Percentiles rank a stretch among this genome's conserved stretches.
Conservation (phyloP, 1,284 basidiomycete species). For the Takashimella koratensis region DNA sequence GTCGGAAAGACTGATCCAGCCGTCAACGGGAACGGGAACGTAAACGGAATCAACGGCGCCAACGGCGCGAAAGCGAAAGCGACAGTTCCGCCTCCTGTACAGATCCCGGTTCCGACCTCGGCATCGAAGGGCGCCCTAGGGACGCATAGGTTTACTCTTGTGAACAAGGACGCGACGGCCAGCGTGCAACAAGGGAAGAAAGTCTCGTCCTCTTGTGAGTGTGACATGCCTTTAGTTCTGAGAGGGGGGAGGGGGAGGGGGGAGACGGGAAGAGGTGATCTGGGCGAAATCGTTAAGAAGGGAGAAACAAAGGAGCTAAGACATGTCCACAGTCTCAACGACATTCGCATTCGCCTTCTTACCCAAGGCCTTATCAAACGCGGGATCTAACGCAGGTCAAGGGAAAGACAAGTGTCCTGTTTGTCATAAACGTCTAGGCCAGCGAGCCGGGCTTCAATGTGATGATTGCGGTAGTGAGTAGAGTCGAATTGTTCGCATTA, state of each 20-base stretch:
- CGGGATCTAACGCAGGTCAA: too few species aligned
- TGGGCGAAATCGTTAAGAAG: too few species aligned
- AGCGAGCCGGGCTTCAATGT: constrained; percentile 78
- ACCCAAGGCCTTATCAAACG: constrained; percentile 56
- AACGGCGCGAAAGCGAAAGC: constrained; percentile 55
- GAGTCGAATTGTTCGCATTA: constrained; percentile 3
- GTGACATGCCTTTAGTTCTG: constrained; percentile 3
- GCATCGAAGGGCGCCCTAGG: constrained; percentile 47
- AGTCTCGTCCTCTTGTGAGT: constrained; percentile 31
- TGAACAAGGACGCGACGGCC: constrained; percentile 59
- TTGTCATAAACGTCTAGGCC: constrained; percentile 73
- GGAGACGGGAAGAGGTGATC: too few species aligned
- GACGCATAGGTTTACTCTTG: constrained; percentile 77
- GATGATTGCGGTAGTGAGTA: constrained; percentile 76
- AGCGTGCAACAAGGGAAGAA: constrained; percentile 55
- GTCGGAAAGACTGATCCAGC: background rate
- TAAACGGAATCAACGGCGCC: constrained; percentile 42
- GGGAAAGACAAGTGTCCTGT: constrained; percentile 67
- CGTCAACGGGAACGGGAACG: constrained; percentile 56
- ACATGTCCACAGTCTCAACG: constrained; percentile 17
- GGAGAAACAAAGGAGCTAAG: too few species aligned
- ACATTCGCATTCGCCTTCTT: constrained; percentile 62
- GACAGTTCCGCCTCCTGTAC: too few species aligned
- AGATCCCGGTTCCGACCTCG: constrained; percentile 62
- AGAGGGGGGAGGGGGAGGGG: too few species aligned